Conservation (phyloP, 1,139 yeast genomes). For the Saccharomycopsis hybrid region DNA sequence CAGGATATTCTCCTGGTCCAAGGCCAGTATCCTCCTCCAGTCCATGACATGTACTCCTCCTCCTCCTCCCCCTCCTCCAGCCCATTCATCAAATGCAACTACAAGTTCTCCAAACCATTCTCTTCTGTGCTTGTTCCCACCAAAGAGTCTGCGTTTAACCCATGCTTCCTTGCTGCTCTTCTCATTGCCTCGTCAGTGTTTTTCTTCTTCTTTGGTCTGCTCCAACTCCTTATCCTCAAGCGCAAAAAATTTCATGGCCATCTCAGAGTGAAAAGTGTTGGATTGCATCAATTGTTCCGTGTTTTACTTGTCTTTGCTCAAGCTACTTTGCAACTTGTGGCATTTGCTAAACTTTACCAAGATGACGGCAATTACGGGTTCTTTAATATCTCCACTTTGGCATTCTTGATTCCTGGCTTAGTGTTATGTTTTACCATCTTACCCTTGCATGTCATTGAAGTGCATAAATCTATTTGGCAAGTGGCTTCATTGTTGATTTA, state of each 20-base stretch:
- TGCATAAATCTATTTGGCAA: constrained; percentile 31
- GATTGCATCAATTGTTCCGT: constrained; percentile 31
- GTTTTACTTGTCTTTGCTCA: constrained; percentile 30
- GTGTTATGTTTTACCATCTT: constrained; percentile 27
- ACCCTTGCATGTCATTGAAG: constrained; percentile 41
- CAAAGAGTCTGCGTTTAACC: constrained; percentile 46
- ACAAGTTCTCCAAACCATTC: not conserved
- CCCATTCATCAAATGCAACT: not conserved
- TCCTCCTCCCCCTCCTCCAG: no score
- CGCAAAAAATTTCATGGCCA: constrained; percentile 22
- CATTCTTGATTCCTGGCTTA: constrained; percentile 23
- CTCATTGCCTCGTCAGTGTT: constrained; percentile 25
- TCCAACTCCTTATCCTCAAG: constrained; percentile 27
- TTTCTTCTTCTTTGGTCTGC: constrained; percentile 28
- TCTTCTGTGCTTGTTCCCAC: constrained; percentile 8
- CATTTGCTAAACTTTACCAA: constrained; percentile 26
- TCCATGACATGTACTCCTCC: no score
- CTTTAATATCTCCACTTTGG: constrained; percentile 20
- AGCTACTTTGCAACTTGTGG: constrained; percentile 26
- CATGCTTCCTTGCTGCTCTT: constrained; percentile 42
- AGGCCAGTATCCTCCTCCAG: no score
- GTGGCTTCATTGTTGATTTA: constrained; percentile 34
- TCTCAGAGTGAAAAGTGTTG: constrained; percentile 31
- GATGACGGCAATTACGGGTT: constrained; percentile 24
- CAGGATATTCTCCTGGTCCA: no score